These are phyloP conservation scores for Fusarium tuaranense DNA, from an alignment of 2,329 filamentous ascomycete genomes.

Conservation along the genomic window DNA sequence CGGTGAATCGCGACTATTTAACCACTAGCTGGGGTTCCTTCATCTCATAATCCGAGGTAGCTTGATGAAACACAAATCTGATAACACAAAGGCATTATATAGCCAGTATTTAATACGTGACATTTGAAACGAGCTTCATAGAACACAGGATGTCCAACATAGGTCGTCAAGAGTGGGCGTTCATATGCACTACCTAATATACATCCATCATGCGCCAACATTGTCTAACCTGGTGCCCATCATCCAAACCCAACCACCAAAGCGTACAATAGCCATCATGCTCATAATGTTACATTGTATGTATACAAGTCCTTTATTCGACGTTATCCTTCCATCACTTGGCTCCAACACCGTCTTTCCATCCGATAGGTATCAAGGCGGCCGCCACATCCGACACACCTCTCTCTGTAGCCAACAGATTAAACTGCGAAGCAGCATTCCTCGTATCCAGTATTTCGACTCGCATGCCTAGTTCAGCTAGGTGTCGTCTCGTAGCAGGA, in stretches of 20 bases:
- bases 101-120: neutral
- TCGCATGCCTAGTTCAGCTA: conserved; percentile 83
- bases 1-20: neutral
- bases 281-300: conserved; percentile 10
- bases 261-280: neutral
- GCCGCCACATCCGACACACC: conserved; percentile 88
- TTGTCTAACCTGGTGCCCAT: neutral
- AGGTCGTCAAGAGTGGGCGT: neutral
- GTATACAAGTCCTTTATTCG: conserved; percentile 10
- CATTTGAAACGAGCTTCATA: fast-evolving
- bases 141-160: neutral
- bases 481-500: conserved; percentile 76
- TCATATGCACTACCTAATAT: neutral
- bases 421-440: conserved; percentile 95
- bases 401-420: conserved; percentile 92
- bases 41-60: neutral
- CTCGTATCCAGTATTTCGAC: conserved; percentile 92
- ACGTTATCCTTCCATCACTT: conserved; percentile 17
- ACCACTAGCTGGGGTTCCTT: neutral
- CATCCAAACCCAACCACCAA: neutral
- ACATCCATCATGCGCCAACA: neutral
- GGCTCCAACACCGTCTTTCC: conserved; percentile 71
- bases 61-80: neutral
- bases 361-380: conserved; percentile 87
- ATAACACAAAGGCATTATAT: neutral